Base-by-base conservation (phyloP, 371 early-diverging fungal genomes). In the Mucor saturninus region DNA sequence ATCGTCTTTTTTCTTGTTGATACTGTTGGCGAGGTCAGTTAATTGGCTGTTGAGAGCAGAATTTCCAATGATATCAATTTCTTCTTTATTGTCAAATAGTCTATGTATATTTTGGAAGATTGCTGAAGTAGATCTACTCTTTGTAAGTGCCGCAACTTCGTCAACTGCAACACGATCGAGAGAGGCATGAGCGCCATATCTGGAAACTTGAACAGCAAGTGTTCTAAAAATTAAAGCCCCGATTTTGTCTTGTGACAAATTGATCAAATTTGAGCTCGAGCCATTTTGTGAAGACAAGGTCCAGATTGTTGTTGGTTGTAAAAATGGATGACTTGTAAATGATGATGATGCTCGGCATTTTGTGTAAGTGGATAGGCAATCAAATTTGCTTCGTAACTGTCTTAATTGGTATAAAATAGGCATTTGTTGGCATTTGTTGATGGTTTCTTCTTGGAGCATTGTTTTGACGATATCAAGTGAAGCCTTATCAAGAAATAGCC, bases 151-250 rank as follows among this genome's bases (percentile, higher is more conserved):
- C 51, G 14, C 51, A 31, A 51, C 31, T 51, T 51, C 51, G 31
- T 51, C 51, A 51, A 51, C 31, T 51, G 51, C 51, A 51, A 31
- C 51, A 5, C 51, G 51, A 51, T 51, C 51, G 31, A 51, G 51
- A 32, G 51, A 51, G 51, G 51, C 51, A 51, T 51, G 51, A 51
- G 51, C 51, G 31, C 51, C 51, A 51, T 51, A 8, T 51, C 31
- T 51, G 32, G 31, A 51, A 51, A 51, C 51, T 51, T 32, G 51
- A 51, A 51, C n/a, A 51, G 51, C 51, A 51, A 51, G 51, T 51
- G 51, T 51, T 51, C 51, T 51, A 32, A 51, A 51, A 51, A 51
- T 51, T 51, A 51, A 31, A 14, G 51, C 31, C 2, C 51, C 51
- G n/a, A 30, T 51, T 51, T 51, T 51, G 2, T 51, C 51, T 51